Evolutionary conservation across 768 basidiomycete genomes (phyloP).

Genomic region (Candolleomyces efflorescens): DNA sequence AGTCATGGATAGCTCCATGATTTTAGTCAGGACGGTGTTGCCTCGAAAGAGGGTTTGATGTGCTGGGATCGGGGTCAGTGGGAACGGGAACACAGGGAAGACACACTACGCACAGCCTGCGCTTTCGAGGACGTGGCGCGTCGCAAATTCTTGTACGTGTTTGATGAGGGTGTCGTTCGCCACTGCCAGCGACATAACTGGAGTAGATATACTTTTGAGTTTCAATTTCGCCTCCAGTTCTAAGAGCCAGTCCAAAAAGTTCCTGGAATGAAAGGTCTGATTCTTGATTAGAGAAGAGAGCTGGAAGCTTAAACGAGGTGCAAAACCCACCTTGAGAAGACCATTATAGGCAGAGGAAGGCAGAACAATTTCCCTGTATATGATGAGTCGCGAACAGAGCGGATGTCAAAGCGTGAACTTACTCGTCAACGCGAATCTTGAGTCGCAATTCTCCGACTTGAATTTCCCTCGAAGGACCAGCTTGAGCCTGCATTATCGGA

Average conservation of each 20-base stretch:
- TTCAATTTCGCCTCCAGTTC: constrained; percentile 67
- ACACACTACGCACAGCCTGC: constrained; percentile 48
- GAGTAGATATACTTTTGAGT: constrained; percentile 55
- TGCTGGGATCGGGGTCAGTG: constrained; percentile 35
- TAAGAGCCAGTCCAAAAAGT: constrained; percentile 70
- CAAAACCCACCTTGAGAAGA: constrained; percentile 52
- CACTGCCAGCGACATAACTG: constrained; percentile 66
- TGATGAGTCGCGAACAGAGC: constrained; percentile 1
- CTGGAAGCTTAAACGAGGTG: background rate
- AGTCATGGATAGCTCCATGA: constrained; percentile 77
- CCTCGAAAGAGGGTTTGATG: constrained; percentile 74
- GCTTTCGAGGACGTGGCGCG: constrained; percentile 67
- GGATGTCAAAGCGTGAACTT: constrained; percentile 16
- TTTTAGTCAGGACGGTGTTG: constrained; percentile 65
- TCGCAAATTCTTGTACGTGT: constrained; percentile 66
- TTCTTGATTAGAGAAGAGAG: background rate
- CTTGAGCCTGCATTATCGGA: constrained; percentile 56
- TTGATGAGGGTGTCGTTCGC: constrained; percentile 61
- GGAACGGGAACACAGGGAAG: too few species aligned
- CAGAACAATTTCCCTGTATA: constrained; percentile 69
- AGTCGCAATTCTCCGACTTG: constrained; percentile 76
- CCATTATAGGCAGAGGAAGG: constrained; percentile 58
- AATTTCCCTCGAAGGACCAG: constrained; percentile 39
- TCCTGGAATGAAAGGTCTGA: constrained; percentile 54
- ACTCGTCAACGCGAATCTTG: constrained; percentile 76